Evolutionary conservation across 768 basidiomycete genomes (phyloP), one percentile per base, ranked within the genome.

Genomic region (Suillus ampliporus): DNA sequence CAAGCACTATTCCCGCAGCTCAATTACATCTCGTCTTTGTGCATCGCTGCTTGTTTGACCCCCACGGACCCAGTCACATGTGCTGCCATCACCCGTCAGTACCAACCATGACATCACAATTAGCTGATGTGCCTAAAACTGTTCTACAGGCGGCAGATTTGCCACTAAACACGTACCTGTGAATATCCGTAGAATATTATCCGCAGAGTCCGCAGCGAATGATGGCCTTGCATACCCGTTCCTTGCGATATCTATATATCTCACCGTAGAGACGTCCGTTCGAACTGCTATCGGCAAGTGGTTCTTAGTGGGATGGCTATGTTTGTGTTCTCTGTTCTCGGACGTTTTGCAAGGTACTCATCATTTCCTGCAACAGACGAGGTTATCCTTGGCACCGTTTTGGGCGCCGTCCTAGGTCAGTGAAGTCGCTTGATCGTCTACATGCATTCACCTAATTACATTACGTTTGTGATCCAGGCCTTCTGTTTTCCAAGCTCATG

Each of bases 141-240:
- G 19, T 60, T 7, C n/a, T 41, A 4, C 61, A 91, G 90, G 89
- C 11, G 91, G 92, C 0, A 86, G 82, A 63, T 94, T 84, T 66
- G 91, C 92, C 0, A 75, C 79, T 15, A 84, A 82, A 61, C 84
- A 93, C 68, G 91, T 94, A 5, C 90, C 91, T 5, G 65, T 77
- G 6, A 89, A 93, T 58, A 81, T 99, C 26, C 87, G 96, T 34
- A 89, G 87, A 26, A 82, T 97, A 47, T 80, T 97, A 8, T 85
- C 91, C 0, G 94, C 93, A 0, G 97, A 99, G 76, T 92, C 92
- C 6, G 97, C 96, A 0, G 89, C 93, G 8, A 99, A 99, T 75
- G 97, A 99, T 68, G 97, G 97, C 2, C 83, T 98, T 15, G 95
- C 96, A 2, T 97, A 96, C 74, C 95, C 95, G 0, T 98, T 98